phyloP scores from a whole-genome alignment of 2,329 filamentous ascomycete species.

The Tolypocladium nubicola region DNA sequence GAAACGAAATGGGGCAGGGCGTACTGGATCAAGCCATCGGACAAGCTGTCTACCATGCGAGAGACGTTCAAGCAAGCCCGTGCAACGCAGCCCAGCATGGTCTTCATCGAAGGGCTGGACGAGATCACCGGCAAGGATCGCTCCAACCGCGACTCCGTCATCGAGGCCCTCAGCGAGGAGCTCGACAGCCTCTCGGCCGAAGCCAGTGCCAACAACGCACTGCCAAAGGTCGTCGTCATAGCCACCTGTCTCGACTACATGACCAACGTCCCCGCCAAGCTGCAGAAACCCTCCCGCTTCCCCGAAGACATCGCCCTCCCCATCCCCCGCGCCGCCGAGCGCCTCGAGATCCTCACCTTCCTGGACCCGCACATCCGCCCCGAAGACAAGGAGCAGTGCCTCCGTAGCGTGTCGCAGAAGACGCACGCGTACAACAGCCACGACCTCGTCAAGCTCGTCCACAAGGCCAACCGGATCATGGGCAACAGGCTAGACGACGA shows the following conservation, averaged over 20 bases:
- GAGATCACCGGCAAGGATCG: constrained; percentile 54
- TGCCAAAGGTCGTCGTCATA: constrained; percentile 58
- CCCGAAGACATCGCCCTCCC: constrained; percentile 60
- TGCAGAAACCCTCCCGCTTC: constrained; percentile 58
- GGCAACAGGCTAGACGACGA: constrained; percentile 12
- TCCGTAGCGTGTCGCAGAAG: constrained; percentile 54
- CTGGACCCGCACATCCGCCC: constrained; percentile 37
- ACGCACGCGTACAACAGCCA: constrained; percentile 82
- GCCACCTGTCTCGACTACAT: constrained; percentile 63
- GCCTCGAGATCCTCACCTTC: constrained; percentile 63
- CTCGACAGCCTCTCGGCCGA: constrained; percentile 41
- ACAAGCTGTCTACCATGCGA: constrained; percentile 49
- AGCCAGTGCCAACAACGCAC: constrained; percentile 21
- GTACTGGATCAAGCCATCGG: constrained; percentile 45
- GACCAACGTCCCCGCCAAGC: constrained; percentile 57
- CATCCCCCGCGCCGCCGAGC: constrained; percentile 60
- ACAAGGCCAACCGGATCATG: constrained; percentile 17
- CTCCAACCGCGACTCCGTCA: constrained; percentile 36
- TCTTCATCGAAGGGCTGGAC: constrained; percentile 72
- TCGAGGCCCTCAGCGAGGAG: constrained; percentile 39
- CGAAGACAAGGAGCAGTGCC: constrained; percentile 37
- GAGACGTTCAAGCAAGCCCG: constrained; percentile 61
- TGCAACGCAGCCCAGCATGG: constrained; percentile 60
- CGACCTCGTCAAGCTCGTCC: constrained; percentile 59
- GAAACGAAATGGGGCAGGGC: constrained; percentile 61